These are phyloP conservation scores for Cercophora scortea DNA, from an alignment of 495 filamentous ascomycete species.

Conservation along the genomic window DNA sequence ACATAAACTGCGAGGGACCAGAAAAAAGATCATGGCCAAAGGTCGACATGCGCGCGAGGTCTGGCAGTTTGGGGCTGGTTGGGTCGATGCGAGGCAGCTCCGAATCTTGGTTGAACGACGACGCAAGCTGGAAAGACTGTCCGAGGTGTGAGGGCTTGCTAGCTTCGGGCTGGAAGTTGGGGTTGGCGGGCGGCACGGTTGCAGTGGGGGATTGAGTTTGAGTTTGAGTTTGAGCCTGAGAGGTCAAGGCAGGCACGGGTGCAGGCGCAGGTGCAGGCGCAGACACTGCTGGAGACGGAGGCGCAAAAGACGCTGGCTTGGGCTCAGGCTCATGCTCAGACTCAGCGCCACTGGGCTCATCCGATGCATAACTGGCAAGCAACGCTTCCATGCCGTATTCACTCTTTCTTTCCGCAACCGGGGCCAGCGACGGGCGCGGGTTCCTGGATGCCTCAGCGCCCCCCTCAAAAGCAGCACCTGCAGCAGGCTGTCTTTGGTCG, in stretches of 20 bases:
- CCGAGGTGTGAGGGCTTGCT: constrained; percentile 35
- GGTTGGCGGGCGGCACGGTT: not conserved
- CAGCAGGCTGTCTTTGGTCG: not conserved
- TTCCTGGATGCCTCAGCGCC: constrained; percentile 22
- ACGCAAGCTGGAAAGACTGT: constrained; percentile 54
- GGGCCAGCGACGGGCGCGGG: constrained; percentile 35
- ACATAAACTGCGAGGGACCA: not conserved
- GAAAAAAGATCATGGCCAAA: constrained; percentile 49
- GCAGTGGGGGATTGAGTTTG: not conserved
- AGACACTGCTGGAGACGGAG: not conserved
- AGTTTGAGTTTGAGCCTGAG: not conserved
- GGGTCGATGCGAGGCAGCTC: constrained; percentile 36
- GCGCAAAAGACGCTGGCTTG: not conserved
- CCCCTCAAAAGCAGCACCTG: constrained; percentile 17
- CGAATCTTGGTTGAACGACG: not conserved
- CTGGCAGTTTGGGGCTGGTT: constrained; percentile 51
- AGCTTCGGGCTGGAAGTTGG: not conserved
- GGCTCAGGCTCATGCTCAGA: not conserved
- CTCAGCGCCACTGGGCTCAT: constrained; percentile 1
- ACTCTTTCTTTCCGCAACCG: constrained; percentile 51
- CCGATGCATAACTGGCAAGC: constrained; percentile 13
- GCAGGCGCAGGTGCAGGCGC: not conserved
- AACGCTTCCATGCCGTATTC: constrained; percentile 46
- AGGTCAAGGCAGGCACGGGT: too few relatives aligned
- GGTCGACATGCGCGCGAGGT: constrained; percentile 55